Evolutionary conservation across 345 rosid species (phyloP), one percentile per base, ranked within the genome.

Genomic region (Populus simonii): DNA sequence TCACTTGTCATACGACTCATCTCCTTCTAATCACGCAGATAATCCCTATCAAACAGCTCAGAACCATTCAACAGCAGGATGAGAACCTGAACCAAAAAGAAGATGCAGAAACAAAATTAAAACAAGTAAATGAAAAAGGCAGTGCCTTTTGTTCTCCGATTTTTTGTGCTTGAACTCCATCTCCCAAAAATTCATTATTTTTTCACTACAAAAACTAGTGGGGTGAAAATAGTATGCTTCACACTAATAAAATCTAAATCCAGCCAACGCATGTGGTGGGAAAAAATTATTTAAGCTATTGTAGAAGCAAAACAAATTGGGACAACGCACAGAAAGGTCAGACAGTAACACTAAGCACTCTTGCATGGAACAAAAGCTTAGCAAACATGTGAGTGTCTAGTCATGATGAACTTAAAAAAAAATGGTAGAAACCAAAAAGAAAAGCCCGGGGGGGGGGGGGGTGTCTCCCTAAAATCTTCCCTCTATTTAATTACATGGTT

Each of bases 1-100:
- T 91, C 95, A 75, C 80, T 78, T n/a, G 88, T 85, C 33, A 79
- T 71, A 74, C 62, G 87, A 89, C 93, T 91, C 99, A 96, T 96
- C 72, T 88, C 88, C 88, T 72, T 78, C 47, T 75, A 83, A 83
- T 77, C 74, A 83, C 82, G 81, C 72, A 77, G 75, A 81, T 80
- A 74, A 76, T 47, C 85, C 75, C 81, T 78, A 68, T 55, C 77
- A 84, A 66, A 72, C 81, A 80, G 77, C 78, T 78, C 57, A 83
- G 78, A 81, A 89, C 76, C 85, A 87, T 83, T 74, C 85, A 89
- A 80, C 73, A 77, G 69, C 33, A 74, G 68, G 75, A 39, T 70
- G 76, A 78, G 78, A 71, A 87, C 85, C 89, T 85, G 85, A 83
- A 84, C 74, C 74, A 76, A 76, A 82, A 72, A 72, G 51, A 25